Evolutionary conservation across 1,284 basidiomycete genomes (phyloP).

Genomic region (Rhodotorula sp.): DNA sequence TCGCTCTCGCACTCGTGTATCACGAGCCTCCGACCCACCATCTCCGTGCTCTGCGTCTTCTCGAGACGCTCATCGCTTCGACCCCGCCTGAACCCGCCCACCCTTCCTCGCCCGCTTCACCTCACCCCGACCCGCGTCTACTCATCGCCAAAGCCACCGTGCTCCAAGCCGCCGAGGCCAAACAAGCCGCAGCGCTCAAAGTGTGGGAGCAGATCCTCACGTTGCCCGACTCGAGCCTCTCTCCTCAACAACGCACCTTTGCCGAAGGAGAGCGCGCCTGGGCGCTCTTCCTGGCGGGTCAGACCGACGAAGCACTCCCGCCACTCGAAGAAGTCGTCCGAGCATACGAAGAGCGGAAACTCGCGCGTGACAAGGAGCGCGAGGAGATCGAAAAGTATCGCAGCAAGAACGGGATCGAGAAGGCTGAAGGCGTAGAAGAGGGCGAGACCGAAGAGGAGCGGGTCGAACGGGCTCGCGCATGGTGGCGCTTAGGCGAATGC

Average conservation of each 20-base stretch:
- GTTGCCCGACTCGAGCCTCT: slow-evolving; percentile 49
- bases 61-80: slow-evolving; percentile 65
- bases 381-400: slow-evolving; percentile 34
- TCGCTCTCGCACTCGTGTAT: slow-evolving; percentile 76
- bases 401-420: slow-evolving; percentile 54
- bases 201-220: slow-evolving; percentile 60
- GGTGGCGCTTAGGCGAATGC: slow-evolving; percentile 74
- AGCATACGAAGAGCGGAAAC: slow-evolving; percentile 54
- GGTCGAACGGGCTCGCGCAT: slow-evolving; percentile 64
- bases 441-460: slow-evolving; percentile 36
- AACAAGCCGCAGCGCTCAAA: slow-evolving; percentile 69
- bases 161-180: slow-evolving; percentile 58
- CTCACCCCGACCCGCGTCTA: slow-evolving; percentile 52
- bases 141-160: slow-evolving; percentile 77
- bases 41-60: slow-evolving; percentile 66
- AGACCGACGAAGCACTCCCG: slow-evolving; percentile 58
- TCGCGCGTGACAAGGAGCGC: slow-evolving; percentile 26
- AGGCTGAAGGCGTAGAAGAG: slow-evolving; percentile 56
- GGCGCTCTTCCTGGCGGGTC: slow-evolving; percentile 68
- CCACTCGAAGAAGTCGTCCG: slow-evolving; percentile 64
- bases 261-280: slow-evolving; percentile 82
- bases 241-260: slow-evolving; percentile 58
- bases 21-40: slow-evolving; percentile 89
- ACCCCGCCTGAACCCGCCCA: slow-evolving; percentile 2
- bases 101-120: background rate